Evolutionary conservation across 208 protist species (phyloP).

Genomic region (Leptomonas pyrrhocoris): DNA sequence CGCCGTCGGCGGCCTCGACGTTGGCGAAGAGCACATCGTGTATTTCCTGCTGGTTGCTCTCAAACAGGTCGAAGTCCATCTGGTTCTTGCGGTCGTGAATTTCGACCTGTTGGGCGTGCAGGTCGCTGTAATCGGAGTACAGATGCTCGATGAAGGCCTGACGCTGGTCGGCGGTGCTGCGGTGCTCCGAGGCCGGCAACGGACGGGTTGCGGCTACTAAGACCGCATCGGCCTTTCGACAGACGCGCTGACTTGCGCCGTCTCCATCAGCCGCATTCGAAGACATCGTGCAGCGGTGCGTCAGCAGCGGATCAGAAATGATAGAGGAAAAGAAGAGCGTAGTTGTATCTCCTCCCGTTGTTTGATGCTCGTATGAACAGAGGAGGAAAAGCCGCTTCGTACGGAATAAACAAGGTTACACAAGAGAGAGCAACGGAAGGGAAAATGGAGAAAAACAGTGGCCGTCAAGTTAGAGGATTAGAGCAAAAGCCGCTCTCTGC

Average conservation of each 20-base stretch:
- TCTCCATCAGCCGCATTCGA: background rate
- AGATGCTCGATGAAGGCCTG: constrained; percentile 67
- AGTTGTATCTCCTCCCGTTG: too few species aligned
- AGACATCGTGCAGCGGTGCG: background rate
- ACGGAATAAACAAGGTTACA: background rate
- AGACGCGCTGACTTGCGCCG: background rate
- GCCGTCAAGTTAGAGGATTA: too few species aligned
- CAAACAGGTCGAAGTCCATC: constrained; percentile 55
- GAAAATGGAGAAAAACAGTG: background rate
- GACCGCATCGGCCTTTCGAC: constrained; percentile 6
- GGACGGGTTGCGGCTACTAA: background rate
- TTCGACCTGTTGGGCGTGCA: constrained; percentile 67
- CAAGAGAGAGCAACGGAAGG: background rate
- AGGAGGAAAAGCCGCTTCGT: too few species aligned
- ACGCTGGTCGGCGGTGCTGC: constrained; percentile 56
- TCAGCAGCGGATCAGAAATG: background rate
- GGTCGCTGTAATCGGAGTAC: constrained; percentile 74
- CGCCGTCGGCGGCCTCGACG: constrained; percentile 27
- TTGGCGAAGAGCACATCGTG: constrained; percentile 57
- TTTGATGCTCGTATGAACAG: too few species aligned
- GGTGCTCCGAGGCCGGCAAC: background rate
- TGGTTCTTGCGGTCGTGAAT: constrained; percentile 52
- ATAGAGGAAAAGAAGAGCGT: background rate
- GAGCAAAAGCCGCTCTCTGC: too few species aligned
- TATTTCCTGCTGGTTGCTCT: constrained; percentile 75